Conservation (phyloP, 1,284 basidiomycete genomes). For the Tilletia indica region DNA sequence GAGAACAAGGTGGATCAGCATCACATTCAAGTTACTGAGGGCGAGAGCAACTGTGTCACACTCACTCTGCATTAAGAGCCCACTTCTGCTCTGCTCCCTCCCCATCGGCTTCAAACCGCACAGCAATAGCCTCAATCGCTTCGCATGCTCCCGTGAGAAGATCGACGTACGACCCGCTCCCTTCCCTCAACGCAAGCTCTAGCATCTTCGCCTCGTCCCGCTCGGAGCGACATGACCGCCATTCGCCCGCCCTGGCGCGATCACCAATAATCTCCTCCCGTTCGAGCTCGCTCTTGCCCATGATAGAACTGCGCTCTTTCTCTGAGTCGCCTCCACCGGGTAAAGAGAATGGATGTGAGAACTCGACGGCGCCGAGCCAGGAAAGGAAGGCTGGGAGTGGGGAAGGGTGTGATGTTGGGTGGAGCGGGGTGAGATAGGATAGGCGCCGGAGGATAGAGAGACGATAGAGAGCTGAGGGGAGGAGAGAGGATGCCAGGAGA, state of each 20-base stretch:
- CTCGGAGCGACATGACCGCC: neutral
- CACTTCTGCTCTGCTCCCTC: neutral
- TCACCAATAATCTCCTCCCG: conserved; percentile 4
- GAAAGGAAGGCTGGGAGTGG: conserved; percentile 7
- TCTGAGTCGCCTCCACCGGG: neutral
- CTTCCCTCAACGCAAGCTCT: neutral
- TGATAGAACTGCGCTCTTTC: neutral
- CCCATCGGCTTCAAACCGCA: conserved; percentile 24
- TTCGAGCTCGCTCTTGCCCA: conserved; percentile 8
- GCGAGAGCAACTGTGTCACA: conserved; percentile 1
- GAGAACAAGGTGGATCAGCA: neutral
- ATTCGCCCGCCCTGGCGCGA: neutral
- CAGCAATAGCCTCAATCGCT: conserved; percentile 29
- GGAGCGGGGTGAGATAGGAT: conserved; percentile 4
- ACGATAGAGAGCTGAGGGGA: conserved; percentile 11
- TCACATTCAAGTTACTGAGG: neutral
- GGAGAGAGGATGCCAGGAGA: neutral
- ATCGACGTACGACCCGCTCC: neutral
- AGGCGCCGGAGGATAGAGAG: conserved; percentile 23
- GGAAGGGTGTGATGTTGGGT: conserved; percentile 7
- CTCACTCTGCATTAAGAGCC: conserved; percentile 12
- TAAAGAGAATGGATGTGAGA: conserved; percentile 13
- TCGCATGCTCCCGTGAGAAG: conserved; percentile 23
- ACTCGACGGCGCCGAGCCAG: conserved; percentile 17
- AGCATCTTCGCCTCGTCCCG: neutral